phyloP scores from a whole-genome alignment of 164 flowering plant species.

The Amborella trichopoda region DNA sequence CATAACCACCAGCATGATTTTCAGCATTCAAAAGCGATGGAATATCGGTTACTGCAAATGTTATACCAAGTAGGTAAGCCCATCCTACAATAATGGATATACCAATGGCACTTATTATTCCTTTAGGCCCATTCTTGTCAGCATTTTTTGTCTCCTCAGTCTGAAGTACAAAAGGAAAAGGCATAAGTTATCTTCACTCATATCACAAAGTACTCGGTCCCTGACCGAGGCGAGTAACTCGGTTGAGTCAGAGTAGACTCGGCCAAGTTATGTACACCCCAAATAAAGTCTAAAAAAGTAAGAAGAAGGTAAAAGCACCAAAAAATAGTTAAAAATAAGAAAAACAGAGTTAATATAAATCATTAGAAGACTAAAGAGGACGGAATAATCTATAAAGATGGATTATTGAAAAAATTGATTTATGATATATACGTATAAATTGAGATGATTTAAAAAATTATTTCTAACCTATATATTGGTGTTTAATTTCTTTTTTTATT shows the following conservation, averaged over 20 bases:
- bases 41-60: slow-evolving; percentile 76
- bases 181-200: background rate
- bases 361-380: too few relatives aligned
- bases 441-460: too few relatives aligned
- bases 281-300: background rate
- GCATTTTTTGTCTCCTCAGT: slow-evolving; percentile 93
- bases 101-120: slow-evolving; percentile 82
- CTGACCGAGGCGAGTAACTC: background rate
- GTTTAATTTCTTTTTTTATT: too few relatives aligned
- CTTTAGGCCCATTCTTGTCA: slow-evolving; percentile 86
- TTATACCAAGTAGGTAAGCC: slow-evolving; percentile 59
- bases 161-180: slow-evolving; percentile 20
- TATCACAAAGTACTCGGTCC: background rate
- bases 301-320: background rate
- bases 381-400: too few relatives aligned
- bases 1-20: slow-evolving; percentile 92
- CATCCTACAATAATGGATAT: slow-evolving; percentile 84
- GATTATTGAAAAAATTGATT: too few relatives aligned
- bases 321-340: background rate
- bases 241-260: too few relatives aligned
- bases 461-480: too few relatives aligned
- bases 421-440: too few relatives aligned
- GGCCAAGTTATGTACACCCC: too few relatives aligned
- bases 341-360: background rate
- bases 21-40: slow-evolving; percentile 47